A percentile compares a stretch with the other conserved stretches of the same genome.
Evolutionary conservation across 2,329 filamentous ascomycete genomes (phyloP).

Genomic region (Lachnellula cervina): DNA sequence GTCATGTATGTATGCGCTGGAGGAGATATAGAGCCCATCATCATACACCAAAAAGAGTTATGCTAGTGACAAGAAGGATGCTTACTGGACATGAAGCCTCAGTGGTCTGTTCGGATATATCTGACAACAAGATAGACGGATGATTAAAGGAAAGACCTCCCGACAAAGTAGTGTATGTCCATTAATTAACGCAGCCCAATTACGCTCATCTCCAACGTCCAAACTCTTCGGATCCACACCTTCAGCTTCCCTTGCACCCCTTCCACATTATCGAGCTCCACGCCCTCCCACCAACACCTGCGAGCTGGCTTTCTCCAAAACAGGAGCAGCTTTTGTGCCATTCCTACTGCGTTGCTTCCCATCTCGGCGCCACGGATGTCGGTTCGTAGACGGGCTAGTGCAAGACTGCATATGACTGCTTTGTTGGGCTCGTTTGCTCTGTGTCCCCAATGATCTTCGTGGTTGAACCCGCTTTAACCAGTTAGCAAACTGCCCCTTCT

Average conservation of each 20-base stretch:
- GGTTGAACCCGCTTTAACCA: conserved; percentile 77
- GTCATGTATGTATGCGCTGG: too few relatives aligned
- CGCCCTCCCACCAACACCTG: conserved; percentile 98
- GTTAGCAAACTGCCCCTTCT: conserved; percentile 11
- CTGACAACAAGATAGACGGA: conserved; percentile 1
- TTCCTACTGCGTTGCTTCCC: conserved; percentile 78
- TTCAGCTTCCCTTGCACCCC: conserved; percentile 90
- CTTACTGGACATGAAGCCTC: neutral
- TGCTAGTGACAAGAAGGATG: conserved; percentile 7
- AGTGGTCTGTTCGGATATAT: conserved; percentile 4
- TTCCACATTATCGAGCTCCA: conserved; percentile 83
- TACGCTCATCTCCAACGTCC: conserved; percentile 98
- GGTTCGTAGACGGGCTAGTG: conserved; percentile 84
- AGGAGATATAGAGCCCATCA: too few relatives aligned
- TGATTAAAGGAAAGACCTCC: neutral
- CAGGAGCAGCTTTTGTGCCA: conserved; percentile 95
- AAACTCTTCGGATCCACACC: conserved; percentile 96
- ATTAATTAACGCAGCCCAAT: conserved; percentile 62
- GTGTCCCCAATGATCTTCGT: conserved; percentile 93
- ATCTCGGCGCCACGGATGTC: conserved; percentile 79
- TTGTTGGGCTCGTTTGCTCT: conserved; percentile 97
- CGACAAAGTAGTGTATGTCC: neutral
- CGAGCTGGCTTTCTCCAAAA: conserved; percentile 98
- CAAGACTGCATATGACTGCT: conserved; percentile 95
- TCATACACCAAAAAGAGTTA: neutral